These are phyloP conservation scores for Datura wrightii DNA, from an alignment of 257 asterid genomes.

Conservation along the genomic window DNA sequence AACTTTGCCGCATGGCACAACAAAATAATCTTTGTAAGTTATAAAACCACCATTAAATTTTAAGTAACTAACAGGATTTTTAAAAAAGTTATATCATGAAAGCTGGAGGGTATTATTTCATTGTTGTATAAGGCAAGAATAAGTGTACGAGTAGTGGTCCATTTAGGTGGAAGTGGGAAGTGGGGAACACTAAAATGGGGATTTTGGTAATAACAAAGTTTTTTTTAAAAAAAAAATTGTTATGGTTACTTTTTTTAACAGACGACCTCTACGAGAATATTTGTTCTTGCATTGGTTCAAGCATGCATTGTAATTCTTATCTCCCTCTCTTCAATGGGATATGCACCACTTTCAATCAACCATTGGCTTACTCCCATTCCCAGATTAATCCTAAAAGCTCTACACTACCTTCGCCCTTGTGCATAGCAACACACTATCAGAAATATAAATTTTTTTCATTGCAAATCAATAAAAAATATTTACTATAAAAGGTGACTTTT, in stretches of 20 bases:
- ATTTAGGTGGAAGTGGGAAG: conserved; percentile 1
- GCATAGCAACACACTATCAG: background rate
- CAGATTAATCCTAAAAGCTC: background rate
- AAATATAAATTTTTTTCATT: too few species aligned
- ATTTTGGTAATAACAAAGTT: conserved; percentile 21
- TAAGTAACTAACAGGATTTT: background rate
- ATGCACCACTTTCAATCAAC: conserved; percentile 16
- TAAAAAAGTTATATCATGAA: background rate
- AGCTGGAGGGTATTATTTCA: background rate
- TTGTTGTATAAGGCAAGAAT: background rate
- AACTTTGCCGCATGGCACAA: background rate
- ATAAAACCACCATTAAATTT: background rate
- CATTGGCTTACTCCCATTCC: background rate
- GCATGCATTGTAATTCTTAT: background rate
- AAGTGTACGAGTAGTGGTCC: conserved; percentile 23
- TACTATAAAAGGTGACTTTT: too few species aligned
- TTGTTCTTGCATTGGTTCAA: conserved; percentile 29
- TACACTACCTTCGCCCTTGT: background rate
- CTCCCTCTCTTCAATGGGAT: conserved; percentile 27
- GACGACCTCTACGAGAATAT: conserved; percentile 30
- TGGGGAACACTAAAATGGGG: conserved; percentile 25
- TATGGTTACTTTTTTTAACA: background rate
- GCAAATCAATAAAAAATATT: too few species aligned
- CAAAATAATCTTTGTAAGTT: background rate
- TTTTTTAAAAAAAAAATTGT: background rate